phyloP scores from a whole-genome alignment of 805 yeast species.

The Schwanniomyces sp. region DNA sequence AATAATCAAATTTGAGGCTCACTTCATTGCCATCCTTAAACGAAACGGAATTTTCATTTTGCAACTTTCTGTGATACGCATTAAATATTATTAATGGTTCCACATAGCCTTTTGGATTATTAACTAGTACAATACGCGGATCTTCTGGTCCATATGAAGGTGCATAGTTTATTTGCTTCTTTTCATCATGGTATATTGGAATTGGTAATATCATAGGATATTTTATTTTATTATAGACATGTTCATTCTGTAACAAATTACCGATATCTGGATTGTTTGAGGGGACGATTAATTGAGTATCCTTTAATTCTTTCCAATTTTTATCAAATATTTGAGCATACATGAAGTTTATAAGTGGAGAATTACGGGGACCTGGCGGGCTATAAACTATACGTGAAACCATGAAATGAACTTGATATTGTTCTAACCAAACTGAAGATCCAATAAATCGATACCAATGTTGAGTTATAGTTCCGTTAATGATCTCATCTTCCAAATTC shows the following conservation, averaged over 20 bases:
- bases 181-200: conserved; percentile 10
- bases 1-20: conserved; percentile 3
- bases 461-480: neutral
- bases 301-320: conserved; percentile 12
- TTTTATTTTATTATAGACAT: conserved; percentile 1
- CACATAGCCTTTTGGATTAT: conserved; percentile 21
- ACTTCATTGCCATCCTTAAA: neutral
- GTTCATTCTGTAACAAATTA: neutral
- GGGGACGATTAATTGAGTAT: conserved; percentile 10
- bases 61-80: conserved; percentile 2
- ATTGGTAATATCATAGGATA: conserved; percentile 11
- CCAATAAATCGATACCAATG: conserved; percentile 16
- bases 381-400: conserved; percentile 12
- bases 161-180: conserved; percentile 5
- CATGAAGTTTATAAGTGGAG: conserved; percentile 7
- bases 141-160: conserved; percentile 28
- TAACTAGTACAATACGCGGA: conserved; percentile 21
- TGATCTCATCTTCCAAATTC: neutral
- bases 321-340: conserved; percentile 13
- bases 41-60: neutral
- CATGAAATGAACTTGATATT: conserved; percentile 14
- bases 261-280: conserved; percentile 4
- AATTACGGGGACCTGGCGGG: conserved; percentile 4
- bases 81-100: conserved; percentile 11
- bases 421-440: conserved; percentile 13